Evolutionary conservation across 2,329 filamentous ascomycete genomes (phyloP), one percentile per base, ranked within the genome.

Genomic region (Aureobasidium sp.): DNA sequence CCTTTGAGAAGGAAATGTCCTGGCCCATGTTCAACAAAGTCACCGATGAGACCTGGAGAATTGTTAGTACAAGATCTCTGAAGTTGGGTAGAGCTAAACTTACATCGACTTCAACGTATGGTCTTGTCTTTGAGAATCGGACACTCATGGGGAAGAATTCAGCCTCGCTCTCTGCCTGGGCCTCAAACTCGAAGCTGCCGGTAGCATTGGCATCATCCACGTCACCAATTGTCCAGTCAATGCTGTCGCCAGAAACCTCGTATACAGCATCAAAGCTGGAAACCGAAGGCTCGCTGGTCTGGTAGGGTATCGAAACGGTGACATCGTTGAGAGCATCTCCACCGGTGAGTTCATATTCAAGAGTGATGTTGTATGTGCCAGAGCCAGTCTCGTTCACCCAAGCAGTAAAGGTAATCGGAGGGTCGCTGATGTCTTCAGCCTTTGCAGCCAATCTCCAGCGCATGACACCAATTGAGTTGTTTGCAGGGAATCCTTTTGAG

Each of bases 101-200:
- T 81, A 97, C 93, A 78, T 97, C 91, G 66, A 99, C 90, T 69
- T 97, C 91, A 55, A 97, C 83, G 74, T 90, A 96, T 32, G 94
- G 93, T 63, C 83, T 85, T 45, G 85, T 83, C 82, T 96, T 97
- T 65, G 85, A 87, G 77, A 99, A 99, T 60, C 86, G 84, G 64
- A 97, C 86, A 59, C 84, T 88, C 92, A 99, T 97, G 1, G 94
- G 94, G 86, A 99, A 99, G 79, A 97, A 97, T 69, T 97, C 92
- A 62, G 90, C 87, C 72, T 97, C 94, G 67, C 92, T 90, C 61
- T 86, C 84, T 11, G 90, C 90, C 73, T 90, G 86, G 1, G 91
- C 91, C 76, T 97, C 94, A 67, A 99, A 97, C 74, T 99, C 94
- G 70, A 99, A 97, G 50, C 89, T 88, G 21, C 94, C 94, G 44